Conservation (phyloP, 164 flowering plant species). For the Litsea cubeba region DNA sequence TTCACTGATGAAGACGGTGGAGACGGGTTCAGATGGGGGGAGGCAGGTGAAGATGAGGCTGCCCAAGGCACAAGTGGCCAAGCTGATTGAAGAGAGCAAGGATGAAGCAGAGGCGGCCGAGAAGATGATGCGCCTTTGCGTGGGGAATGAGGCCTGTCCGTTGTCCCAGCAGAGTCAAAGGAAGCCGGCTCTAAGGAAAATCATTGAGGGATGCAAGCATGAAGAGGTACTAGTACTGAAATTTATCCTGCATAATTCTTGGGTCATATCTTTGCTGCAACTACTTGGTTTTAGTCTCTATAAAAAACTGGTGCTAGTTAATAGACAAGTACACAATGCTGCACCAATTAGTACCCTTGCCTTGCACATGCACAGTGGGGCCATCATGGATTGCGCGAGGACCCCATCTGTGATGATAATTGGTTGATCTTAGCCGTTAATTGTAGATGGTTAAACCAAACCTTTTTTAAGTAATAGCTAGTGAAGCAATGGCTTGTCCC, state of each 20-base stretch:
- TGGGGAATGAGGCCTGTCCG: not conserved
- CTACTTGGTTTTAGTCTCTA: not conserved
- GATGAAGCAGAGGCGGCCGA: slow-evolving; percentile 61
- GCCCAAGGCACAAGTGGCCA: slow-evolving; percentile 55
- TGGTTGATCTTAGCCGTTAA: too few relatives aligned
- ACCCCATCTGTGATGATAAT: too few relatives aligned
- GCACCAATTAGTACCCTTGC: not conserved
- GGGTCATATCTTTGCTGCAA: not conserved
- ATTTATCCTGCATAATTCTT: too few relatives aligned
- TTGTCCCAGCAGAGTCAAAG: not conserved
- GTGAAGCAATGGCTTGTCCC: too few relatives aligned
- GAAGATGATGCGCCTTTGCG: slow-evolving; percentile 56
- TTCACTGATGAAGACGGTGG: slow-evolving; percentile 12
- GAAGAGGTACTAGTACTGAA: not conserved
- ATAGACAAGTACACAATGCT: not conserved
- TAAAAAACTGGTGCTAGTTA: not conserved
- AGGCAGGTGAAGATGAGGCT: slow-evolving; percentile 11
- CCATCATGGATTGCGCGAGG: too few relatives aligned
- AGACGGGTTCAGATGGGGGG: slow-evolving; percentile 4
- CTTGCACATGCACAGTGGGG: too few relatives aligned
- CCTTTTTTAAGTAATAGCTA: too few relatives aligned
- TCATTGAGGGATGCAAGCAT: slow-evolving; percentile 13
- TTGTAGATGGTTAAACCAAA: too few relatives aligned
- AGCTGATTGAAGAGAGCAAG: slow-evolving; percentile 49
- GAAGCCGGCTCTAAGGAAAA: slow-evolving; percentile 16